These are phyloP conservation scores for Leucosporidium scottii DNA, from an alignment of 768 basidiomycete genomes.

Conservation along the genomic window DNA sequence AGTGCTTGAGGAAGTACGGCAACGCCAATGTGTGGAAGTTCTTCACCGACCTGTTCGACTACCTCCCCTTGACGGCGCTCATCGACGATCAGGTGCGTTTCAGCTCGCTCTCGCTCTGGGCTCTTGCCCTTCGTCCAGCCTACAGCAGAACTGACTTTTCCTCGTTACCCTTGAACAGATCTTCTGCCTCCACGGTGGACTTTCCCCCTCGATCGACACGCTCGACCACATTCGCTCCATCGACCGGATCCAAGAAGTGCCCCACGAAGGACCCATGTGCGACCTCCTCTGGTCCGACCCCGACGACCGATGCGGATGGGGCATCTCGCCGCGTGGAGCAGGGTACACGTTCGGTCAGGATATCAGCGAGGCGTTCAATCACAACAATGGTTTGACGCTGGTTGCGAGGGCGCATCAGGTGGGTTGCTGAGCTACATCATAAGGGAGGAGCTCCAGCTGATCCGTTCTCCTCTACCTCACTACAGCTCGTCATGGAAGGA, in stretches of 20 bases:
- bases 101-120: neutral
- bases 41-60: constrained; percentile 98
- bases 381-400: constrained; percentile 94
- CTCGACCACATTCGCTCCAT: constrained; percentile 98
- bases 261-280: constrained; percentile 99
- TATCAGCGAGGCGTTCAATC: constrained; percentile 98
- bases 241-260: constrained; percentile 98
- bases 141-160: neutral
- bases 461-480: constrained; percentile 54
- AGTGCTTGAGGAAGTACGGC: constrained; percentile 98
- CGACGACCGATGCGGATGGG: constrained; percentile 98
- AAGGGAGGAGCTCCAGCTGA: neutral
- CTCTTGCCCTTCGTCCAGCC: neutral
- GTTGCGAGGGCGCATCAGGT: constrained; percentile 51
- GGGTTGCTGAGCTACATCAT: neutral
- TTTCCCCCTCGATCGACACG: constrained; percentile 98
- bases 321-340: constrained; percentile 95
- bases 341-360: constrained; percentile 99
- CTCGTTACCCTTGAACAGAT: constrained; percentile 54
- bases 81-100: constrained; percentile 95
- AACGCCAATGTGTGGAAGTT: constrained; percentile 99
- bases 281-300: constrained; percentile 99
- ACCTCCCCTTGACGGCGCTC: constrained; percentile 89
- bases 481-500: constrained; percentile 82
- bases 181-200: constrained; percentile 95